Percentiles rank a stretch among this genome's conserved stretches.
These are phyloP conservation scores for Cladosporium halotolerans DNA, from an alignment of 2,329 filamentous ascomycete genomes.

Conservation along the genomic window DNA sequence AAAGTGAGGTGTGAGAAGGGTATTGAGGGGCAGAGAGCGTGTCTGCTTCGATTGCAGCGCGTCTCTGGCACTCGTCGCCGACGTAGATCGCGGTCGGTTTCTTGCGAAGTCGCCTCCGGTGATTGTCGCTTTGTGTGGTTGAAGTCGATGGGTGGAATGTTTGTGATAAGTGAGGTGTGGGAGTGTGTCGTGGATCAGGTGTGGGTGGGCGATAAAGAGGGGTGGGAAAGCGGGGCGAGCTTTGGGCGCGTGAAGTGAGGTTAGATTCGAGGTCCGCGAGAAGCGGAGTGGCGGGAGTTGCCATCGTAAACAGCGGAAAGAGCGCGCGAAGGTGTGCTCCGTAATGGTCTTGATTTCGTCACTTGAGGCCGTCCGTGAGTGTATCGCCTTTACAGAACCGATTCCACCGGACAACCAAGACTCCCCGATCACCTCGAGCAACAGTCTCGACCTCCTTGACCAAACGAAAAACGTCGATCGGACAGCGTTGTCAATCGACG, in stretches of 20 bases:
- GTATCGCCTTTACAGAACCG: too few species aligned
- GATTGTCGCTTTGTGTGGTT: neutral
- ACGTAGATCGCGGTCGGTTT: constrained; percentile 10
- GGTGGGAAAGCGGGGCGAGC: neutral
- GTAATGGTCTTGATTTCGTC: too few species aligned
- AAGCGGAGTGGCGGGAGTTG: constrained; percentile 2
- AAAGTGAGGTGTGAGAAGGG: neutral
- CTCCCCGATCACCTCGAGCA: too few species aligned
- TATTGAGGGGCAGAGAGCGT: neutral
- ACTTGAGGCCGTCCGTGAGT: too few species aligned
- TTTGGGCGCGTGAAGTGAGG: constrained; percentile 3
- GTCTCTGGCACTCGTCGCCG: neutral
- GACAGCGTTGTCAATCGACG: too few species aligned
- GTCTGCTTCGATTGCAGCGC: neutral
- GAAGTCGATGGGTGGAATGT: neutral
- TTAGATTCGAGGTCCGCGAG: constrained; percentile 7
- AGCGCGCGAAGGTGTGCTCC: neutral
- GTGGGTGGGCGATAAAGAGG: constrained; percentile 4
- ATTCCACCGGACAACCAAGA: too few species aligned
- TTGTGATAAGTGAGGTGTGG: constrained; percentile 4
- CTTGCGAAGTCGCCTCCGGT: constrained; percentile 3
- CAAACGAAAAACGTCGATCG: too few species aligned
- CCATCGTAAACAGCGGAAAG: constrained; percentile 1
- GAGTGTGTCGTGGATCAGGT: constrained; percentile 10
- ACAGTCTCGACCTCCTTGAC: too few species aligned